A percentile compares a stretch with the other conserved stretches of the same genome.
phyloP scores from a whole-genome alignment of 306 rosid species.

The Morella rubra region DNA sequence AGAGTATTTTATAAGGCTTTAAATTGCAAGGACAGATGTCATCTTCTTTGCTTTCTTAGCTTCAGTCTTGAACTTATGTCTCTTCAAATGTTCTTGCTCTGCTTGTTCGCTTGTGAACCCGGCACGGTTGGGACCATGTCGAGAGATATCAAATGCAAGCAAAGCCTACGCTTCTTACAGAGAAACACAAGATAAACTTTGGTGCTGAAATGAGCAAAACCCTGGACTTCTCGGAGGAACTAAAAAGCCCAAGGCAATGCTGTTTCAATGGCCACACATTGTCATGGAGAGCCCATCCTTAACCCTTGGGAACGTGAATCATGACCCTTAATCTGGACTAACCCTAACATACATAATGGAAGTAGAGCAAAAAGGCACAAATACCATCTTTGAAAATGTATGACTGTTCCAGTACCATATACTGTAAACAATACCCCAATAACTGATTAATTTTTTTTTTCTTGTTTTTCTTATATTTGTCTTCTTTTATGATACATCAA shows the following conservation, averaged over 20 bases:
- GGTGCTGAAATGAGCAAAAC: not conserved
- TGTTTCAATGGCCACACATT: not conserved
- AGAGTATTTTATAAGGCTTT: not conserved
- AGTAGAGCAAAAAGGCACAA: not conserved
- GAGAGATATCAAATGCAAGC: not conserved
- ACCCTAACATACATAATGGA: not conserved
- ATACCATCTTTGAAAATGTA: not conserved
- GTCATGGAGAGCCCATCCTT: too few species aligned
- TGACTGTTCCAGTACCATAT: not conserved
- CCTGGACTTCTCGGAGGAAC: not conserved
- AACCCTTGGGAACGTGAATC: not conserved
- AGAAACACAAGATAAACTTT: not conserved
- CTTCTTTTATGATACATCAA: conserved; percentile 22
- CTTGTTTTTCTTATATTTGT: not conserved
- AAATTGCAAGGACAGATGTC: not conserved
- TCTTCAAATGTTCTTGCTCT: not conserved
- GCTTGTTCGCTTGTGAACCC: not conserved
- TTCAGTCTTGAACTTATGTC: not conserved
- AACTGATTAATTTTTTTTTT: not conserved
- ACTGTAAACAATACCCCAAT: not conserved
- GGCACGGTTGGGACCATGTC: not conserved
- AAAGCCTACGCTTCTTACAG: not conserved
- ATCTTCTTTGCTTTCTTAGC: not conserved
- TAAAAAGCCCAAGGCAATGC: not conserved
- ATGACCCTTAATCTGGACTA: not conserved